phyloP scores from a whole-genome alignment of 2,329 filamentous ascomycete genomes.

The Colletotrichum coccodes region DNA sequence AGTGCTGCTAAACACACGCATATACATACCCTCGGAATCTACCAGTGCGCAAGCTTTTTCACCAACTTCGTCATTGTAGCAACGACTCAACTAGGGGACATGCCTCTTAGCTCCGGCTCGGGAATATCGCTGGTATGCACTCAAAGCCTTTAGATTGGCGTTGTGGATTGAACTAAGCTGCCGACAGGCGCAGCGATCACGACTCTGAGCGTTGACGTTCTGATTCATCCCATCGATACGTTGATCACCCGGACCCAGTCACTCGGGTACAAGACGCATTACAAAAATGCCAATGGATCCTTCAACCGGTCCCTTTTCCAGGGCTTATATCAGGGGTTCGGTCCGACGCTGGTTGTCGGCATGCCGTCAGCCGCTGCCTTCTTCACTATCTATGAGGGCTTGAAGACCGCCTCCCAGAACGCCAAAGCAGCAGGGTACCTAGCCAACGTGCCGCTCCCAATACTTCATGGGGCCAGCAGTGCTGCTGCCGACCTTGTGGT shows the following conservation, averaged over 20 bases:
- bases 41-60: no score
- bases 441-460: slow-evolving; percentile 22
- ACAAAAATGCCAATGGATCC: slow-evolving; percentile 24
- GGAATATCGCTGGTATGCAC: not conserved
- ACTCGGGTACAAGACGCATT: slow-evolving; percentile 28
- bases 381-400: slow-evolving; percentile 35
- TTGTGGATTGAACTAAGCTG: not conserved
- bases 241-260: slow-evolving; percentile 35
- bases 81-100: not conserved
- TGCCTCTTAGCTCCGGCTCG: not conserved
- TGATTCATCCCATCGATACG: slow-evolving; percentile 35
- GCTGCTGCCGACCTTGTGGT: slow-evolving; percentile 32
- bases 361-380: slow-evolving; percentile 33
- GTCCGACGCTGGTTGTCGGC: slow-evolving; percentile 32
- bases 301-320: slow-evolving; percentile 28
- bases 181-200: slow-evolving; percentile 17
- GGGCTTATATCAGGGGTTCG: slow-evolving; percentile 36
- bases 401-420: slow-evolving; percentile 14
- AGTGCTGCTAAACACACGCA: no score
- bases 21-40: no score
- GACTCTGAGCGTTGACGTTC: slow-evolving; percentile 25
- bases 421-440: slow-evolving; percentile 5
- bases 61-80: not conserved
- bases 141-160: no score
- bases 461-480: slow-evolving; percentile 30